These are phyloP conservation scores for Rosa hybrid DNA, from an alignment of 331 rosid genomes.

Conservation along the genomic window DNA sequence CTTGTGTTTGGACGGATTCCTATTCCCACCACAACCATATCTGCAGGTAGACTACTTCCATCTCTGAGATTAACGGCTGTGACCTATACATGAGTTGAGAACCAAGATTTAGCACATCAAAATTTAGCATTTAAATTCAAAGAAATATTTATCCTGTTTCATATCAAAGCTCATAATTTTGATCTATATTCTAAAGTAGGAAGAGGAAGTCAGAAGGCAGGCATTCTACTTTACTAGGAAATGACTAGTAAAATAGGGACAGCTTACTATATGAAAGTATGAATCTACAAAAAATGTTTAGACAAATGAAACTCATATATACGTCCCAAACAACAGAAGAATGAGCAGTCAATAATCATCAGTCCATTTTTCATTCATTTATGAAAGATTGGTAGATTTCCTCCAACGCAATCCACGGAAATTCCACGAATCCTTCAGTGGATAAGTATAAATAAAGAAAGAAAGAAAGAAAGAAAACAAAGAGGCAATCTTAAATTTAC, in stretches of 20 bases:
- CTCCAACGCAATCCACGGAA: too few relatives aligned
- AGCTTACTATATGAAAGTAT: constrained; percentile 15
- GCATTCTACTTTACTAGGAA: neutral
- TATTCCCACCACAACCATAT: constrained; percentile 97
- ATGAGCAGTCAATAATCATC: neutral
- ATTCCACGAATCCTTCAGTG: too few relatives aligned
- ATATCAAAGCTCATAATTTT: neutral
- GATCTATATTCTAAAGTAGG: neutral
- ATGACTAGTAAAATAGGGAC: constrained; percentile 4
- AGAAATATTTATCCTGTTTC: neutral
- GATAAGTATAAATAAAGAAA: neutral
- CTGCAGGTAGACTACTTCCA: constrained; percentile 62
- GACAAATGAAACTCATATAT: neutral
- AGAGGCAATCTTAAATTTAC: constrained; percentile 35
- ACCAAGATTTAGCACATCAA: neutral
- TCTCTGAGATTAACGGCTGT: constrained; percentile 84
- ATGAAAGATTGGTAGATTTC: neutral
- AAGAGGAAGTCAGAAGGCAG: neutral
- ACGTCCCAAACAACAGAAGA: neutral
- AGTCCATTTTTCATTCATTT: neutral
- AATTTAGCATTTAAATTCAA: neutral
- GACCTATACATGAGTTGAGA: constrained; percentile 50
- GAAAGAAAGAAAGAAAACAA: neutral
- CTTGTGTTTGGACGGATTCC: constrained; percentile 96
- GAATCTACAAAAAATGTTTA: constrained; percentile 11